phyloP scores from a whole-genome alignment of 331 rosid species.

The Spiraea crenata region DNA sequence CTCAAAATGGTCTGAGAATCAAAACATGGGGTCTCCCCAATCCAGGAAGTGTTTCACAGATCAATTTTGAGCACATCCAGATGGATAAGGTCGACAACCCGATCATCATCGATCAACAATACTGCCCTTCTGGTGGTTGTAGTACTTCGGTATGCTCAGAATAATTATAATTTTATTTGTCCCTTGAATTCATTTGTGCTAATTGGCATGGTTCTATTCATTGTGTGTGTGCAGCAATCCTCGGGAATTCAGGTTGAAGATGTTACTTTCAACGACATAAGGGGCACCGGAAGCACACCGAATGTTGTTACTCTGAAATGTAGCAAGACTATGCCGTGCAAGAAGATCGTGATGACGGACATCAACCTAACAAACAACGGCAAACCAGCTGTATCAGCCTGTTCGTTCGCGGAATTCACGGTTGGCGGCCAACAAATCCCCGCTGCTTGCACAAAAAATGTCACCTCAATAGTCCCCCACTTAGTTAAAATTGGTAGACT shows the following conservation, averaged over 20 bases:
- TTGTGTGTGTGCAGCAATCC: constrained; percentile 6
- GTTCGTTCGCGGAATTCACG: constrained; percentile 1
- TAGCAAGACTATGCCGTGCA: constrained; percentile 28
- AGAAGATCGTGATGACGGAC: constrained; percentile 5
- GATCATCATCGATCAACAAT: constrained; percentile 37
- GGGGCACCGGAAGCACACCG: constrained; percentile 22
- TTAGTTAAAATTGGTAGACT: too few species aligned
- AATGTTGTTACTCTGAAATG: constrained; percentile 24
- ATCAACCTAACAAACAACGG: neutral
- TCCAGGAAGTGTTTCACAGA: constrained; percentile 15
- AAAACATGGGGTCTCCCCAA: constrained; percentile 32
- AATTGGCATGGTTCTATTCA: neutral
- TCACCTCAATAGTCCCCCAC: neutral
- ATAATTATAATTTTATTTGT: neutral
- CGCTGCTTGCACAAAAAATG: constrained; percentile 7
- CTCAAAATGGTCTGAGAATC: constrained; percentile 38
- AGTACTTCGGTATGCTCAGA: neutral
- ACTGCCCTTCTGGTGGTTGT: constrained; percentile 24
- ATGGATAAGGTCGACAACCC: constrained; percentile 30
- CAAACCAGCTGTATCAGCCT: neutral
- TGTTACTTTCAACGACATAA: constrained; percentile 23
- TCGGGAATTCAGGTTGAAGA: constrained; percentile 29
- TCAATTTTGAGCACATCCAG: constrained; percentile 13
- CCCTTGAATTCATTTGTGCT: too few species aligned
- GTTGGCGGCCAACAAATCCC: constrained; percentile 22